Evolutionary conservation across 2,329 filamentous ascomycete genomes (phyloP).

Genomic region (Cyclaneusma minus): DNA sequence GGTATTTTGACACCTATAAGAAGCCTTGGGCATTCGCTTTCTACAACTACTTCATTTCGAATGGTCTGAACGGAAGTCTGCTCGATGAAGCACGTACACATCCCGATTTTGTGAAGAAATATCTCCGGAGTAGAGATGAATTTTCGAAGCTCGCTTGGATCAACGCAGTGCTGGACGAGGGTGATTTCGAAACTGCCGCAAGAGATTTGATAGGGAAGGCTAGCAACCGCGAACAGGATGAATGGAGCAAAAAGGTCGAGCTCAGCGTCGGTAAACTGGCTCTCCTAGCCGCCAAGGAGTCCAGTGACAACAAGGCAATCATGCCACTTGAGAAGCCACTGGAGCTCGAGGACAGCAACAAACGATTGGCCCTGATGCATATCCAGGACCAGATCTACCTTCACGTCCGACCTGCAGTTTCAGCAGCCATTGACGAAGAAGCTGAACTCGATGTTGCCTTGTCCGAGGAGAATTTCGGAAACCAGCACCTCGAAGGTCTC

Average conservation of each 20-base stretch:
- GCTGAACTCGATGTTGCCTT: slow-evolving; percentile 65
- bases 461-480: slow-evolving; percentile 41
- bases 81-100: slow-evolving; percentile 58
- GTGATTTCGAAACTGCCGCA: slow-evolving; percentile 60
- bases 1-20: slow-evolving; percentile 33
- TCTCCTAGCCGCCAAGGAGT: slow-evolving; percentile 43
- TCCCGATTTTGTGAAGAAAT: slow-evolving; percentile 57
- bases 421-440: slow-evolving; percentile 61
- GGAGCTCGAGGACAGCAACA: slow-evolving; percentile 9
- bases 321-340: slow-evolving; percentile 21
- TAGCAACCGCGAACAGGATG: slow-evolving; percentile 53
- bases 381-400: slow-evolving; percentile 69
- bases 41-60: slow-evolving; percentile 62
- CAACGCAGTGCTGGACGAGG: slow-evolving; percentile 69
- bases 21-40: slow-evolving; percentile 48
- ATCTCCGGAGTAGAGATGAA: slow-evolving; percentile 55
- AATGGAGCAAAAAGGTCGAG: slow-evolving; percentile 91
- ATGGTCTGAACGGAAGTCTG: slow-evolving; percentile 49
- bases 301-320: slow-evolving; percentile 22
- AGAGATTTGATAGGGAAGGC: slow-evolving; percentile 57
- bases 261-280: slow-evolving; percentile 78
- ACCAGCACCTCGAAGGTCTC: slow-evolving; percentile 40
- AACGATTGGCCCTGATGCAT: slow-evolving; percentile 30
- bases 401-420: slow-evolving; percentile 52
- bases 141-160: slow-evolving; percentile 83